These are phyloP conservation scores for Fusarium sp. DNA, from an alignment of 2,329 filamentous ascomycete species.

Conservation along the genomic window DNA sequence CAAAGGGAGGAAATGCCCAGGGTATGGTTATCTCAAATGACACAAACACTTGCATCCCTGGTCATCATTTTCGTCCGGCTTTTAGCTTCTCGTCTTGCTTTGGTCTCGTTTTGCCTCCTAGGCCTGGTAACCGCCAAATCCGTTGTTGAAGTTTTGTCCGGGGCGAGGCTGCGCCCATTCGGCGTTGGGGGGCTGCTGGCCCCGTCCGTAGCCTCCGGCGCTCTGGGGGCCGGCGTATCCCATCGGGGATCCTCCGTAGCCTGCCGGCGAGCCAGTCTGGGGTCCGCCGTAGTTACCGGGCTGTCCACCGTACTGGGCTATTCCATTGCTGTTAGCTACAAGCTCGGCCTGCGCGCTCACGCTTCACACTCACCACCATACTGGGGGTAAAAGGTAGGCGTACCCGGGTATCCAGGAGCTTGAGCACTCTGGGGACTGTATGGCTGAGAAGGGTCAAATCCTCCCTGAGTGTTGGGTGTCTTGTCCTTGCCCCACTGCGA, in stretches of 20 bases:
- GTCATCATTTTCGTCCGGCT: slow-evolving; percentile 36
- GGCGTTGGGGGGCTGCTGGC: slow-evolving; percentile 67
- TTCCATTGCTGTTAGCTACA: slow-evolving; percentile 41
- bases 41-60: slow-evolving; percentile 34
- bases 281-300: slow-evolving; percentile 74
- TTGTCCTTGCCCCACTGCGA: slow-evolving; percentile 98
- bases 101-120: slow-evolving; percentile 50
- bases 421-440: slow-evolving; percentile 80
- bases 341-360: background rate
- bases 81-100: slow-evolving; percentile 36
- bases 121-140: slow-evolving; percentile 72
- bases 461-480: slow-evolving; percentile 75
- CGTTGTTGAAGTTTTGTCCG: slow-evolving; percentile 68
- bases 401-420: slow-evolving; percentile 78
- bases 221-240: slow-evolving; percentile 78
- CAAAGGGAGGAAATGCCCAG: slow-evolving; percentile 25
- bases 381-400: slow-evolving; percentile 91
- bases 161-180: slow-evolving; percentile 65
- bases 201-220: slow-evolving; percentile 86
- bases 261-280: slow-evolving; percentile 69
- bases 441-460: slow-evolving; percentile 81
- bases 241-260: slow-evolving; percentile 75
- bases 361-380: slow-evolving; percentile 76
- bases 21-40: slow-evolving; percentile 37
- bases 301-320: slow-evolving; percentile 70